Percentiles rank a stretch among this genome's conserved stretches.
Conservation (phyloP, 2,329 filamentous ascomycete genomes). For the Microdochium paspali region DNA sequence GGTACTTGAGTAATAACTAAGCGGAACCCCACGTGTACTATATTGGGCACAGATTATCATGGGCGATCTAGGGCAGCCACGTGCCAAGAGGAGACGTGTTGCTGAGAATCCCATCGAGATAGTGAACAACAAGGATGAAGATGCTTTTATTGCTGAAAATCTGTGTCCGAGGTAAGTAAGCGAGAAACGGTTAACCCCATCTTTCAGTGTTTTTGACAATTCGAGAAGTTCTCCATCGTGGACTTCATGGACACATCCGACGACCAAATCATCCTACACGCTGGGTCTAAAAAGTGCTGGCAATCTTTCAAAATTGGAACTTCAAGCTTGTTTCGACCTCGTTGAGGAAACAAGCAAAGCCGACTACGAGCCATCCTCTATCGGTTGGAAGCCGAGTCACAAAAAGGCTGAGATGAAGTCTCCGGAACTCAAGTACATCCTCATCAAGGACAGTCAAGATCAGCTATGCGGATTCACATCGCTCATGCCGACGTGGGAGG, state of each 20-base stretch:
- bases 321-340: constrained; percentile 43
- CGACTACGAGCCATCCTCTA: constrained; percentile 53
- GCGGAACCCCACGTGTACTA: too few relatives aligned
- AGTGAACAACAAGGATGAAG: constrained; percentile 37
- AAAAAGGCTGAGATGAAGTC: constrained; percentile 64
- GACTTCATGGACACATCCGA: constrained; percentile 42
- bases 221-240: constrained; percentile 11
- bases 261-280: constrained; percentile 26
- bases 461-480: constrained; percentile 47
- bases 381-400: constrained; percentile 51
- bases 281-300: constrained; percentile 32
- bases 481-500: constrained; percentile 65
- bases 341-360: constrained; percentile 53
- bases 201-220: too few relatives aligned
- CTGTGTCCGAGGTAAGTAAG: constrained; percentile 33
- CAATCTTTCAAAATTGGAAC: constrained; percentile 30
- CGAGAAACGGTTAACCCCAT: neutral
- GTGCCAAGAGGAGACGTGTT: constrained; percentile 16
- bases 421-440: constrained; percentile 56
- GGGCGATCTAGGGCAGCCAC: constrained; percentile 8
- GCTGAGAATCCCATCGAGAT: constrained; percentile 30
- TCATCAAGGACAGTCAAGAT: constrained; percentile 34
- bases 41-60: neutral
- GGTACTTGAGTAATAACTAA: too few relatives aligned
- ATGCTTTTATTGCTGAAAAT: constrained; percentile 38